Percentiles rank a stretch among this genome's conserved stretches.
These are phyloP conservation scores for Vitis riparia DNA, from an alignment of 164 flowering plant genomes.

Conservation along the genomic window DNA sequence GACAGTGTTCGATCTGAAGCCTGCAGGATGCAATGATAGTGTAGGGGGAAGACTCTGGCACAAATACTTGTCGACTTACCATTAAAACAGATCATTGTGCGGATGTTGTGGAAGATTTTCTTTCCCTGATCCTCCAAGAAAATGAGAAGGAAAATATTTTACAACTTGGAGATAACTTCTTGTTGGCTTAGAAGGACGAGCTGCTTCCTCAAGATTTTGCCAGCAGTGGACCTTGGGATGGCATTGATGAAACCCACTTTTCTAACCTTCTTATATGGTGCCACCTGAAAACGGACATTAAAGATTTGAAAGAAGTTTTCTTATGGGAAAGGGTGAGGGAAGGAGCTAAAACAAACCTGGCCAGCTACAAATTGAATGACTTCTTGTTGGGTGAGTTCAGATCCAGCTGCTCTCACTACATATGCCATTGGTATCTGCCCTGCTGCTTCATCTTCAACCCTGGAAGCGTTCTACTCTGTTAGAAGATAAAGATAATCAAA, in stretches of 20 bases:
- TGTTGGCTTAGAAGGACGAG: constrained; percentile 35
- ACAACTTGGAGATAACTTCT: constrained; percentile 39
- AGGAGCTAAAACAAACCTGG: constrained; percentile 41
- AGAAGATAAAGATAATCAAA: background rate
- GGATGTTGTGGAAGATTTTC: too few species aligned
- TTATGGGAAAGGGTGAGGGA: background rate
- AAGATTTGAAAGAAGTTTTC: background rate
- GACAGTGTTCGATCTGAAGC: too few species aligned
- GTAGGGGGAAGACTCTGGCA: too few species aligned
- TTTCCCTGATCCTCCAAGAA: too few species aligned
- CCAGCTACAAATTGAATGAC: constrained; percentile 58
- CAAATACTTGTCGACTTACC: too few species aligned
- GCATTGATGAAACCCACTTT: constrained; percentile 45
- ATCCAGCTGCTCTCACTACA: constrained; percentile 47
- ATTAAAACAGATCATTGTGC: too few species aligned
- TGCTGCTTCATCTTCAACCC: constrained; percentile 65
- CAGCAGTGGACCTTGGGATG: constrained; percentile 70
- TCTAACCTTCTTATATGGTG: constrained; percentile 70
- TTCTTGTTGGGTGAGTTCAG: constrained; percentile 46
- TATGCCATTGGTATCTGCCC: constrained; percentile 79
- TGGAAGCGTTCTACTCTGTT: constrained; percentile 14
- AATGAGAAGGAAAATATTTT: background rate
- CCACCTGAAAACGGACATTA: constrained; percentile 40
- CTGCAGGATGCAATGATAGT: too few species aligned
- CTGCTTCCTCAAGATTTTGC: constrained; percentile 66